A percentile compares a stretch with the other conserved stretches of the same genome.
phyloP scores from a whole-genome alignment of 257 asterid species.

The Scutellaria barbata region DNA sequence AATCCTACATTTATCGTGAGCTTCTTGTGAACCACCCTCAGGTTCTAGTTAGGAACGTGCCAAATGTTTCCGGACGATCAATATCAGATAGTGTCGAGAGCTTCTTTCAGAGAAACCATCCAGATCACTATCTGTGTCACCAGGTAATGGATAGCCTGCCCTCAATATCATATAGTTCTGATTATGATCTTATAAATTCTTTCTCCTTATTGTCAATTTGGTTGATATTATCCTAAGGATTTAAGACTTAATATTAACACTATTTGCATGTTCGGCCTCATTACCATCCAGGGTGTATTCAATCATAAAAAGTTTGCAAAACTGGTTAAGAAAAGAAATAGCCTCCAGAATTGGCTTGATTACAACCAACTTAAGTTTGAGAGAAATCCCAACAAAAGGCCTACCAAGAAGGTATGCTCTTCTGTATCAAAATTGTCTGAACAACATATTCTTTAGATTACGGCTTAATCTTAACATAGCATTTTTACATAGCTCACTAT shows the following conservation, averaged over 20 bases:
- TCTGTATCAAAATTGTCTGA: conserved; percentile 1
- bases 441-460: conserved; percentile 9
- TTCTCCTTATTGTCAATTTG: not conserved
- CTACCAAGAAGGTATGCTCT: conserved; percentile 66
- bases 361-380: conserved; percentile 87
- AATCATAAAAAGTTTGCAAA: conserved; percentile 75
- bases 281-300: conserved; percentile 65
- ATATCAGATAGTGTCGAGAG: conserved; percentile 67
- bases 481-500: conserved; percentile 21
- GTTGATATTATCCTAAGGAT: not conserved
- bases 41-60: conserved; percentile 95
- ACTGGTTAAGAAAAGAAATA: conserved; percentile 67
- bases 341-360: conserved; percentile 85
- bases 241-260: not conserved
- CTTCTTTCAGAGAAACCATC: conserved; percentile 80
- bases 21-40: conserved; percentile 39
- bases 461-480: not conserved
- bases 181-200: not conserved
- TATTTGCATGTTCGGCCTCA: conserved; percentile 14
- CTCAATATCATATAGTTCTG: not conserved
- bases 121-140: conserved; percentile 88
- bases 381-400: conserved; percentile 70
- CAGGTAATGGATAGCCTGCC: conserved; percentile 65
- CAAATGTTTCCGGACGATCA: conserved; percentile 66
- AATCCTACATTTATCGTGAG: not conserved